Evolutionary conservation across 176 grass and related monocot genomes (phyloP).

Genomic region (Miscanthus lutarioriparius): DNA sequence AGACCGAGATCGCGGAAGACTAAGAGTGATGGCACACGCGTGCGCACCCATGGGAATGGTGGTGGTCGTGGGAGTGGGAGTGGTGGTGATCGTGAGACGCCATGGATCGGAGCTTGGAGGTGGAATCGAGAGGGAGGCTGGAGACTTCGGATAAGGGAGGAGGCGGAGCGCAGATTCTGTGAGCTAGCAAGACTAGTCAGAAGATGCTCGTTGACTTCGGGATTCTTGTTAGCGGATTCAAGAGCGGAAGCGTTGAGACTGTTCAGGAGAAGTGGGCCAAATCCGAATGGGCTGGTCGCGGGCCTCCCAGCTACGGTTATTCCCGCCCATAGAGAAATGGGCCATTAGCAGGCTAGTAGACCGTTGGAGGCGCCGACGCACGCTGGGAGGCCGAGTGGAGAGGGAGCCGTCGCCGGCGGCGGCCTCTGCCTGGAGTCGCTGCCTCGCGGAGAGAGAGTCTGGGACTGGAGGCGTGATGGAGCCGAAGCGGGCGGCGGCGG

Average conservation of each 20-base stretch:
- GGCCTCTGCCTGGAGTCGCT: too few species aligned
- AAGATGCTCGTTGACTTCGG: neutral
- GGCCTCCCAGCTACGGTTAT: neutral
- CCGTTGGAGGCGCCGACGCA: neutral
- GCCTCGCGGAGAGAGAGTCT: neutral
- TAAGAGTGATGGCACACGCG: neutral
- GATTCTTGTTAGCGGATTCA: neutral
- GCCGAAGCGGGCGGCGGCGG: neutral
- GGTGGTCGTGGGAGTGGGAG: constrained; percentile 33
- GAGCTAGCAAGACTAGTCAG: too few species aligned
- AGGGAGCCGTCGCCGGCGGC: neutral
- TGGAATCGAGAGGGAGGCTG: neutral
- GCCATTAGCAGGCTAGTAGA: neutral
- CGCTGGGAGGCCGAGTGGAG: too few species aligned
- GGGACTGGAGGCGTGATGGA: neutral
- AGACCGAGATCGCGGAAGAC: neutral
- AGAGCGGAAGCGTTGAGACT: neutral
- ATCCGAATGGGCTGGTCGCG: neutral
- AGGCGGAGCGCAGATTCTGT: neutral
- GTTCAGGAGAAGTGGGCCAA: neutral
- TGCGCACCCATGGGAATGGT: constrained; percentile 49
- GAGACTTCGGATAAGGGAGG: constrained; percentile 5
- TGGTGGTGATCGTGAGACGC: constrained; percentile 58
- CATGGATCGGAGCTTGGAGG: constrained; percentile 41
- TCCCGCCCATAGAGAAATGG: neutral